A percentile compares a stretch with the other conserved stretches of the same genome.
Evolutionary conservation across 371 early-diverging fungal species (phyloP).

Genomic region (Mucor racemosus): DNA sequence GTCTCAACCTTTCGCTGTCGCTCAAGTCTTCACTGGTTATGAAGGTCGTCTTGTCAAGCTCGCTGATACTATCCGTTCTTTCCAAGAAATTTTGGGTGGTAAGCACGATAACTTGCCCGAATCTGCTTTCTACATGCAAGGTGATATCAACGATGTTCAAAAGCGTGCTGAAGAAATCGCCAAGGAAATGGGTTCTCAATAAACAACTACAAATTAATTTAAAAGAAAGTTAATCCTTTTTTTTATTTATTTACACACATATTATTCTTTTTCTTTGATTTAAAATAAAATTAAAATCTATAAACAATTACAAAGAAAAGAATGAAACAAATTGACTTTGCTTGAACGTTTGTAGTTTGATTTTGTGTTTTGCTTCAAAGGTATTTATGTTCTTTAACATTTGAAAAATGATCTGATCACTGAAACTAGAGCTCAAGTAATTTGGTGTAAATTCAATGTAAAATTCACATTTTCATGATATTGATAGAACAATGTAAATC

Average conservation of each 20-base stretch:
- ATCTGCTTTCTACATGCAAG: constrained; percentile 95
- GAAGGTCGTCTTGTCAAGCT: constrained; percentile 91
- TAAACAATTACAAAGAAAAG: not conserved
- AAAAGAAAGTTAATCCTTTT: not conserved
- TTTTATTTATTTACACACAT: not conserved
- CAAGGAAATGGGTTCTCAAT: constrained; percentile 49
- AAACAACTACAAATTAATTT: not conserved
- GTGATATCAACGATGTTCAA: constrained; percentile 91
- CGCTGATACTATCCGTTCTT: constrained; percentile 92
- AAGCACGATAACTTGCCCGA: constrained; percentile 94
- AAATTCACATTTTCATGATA: too few relatives aligned
- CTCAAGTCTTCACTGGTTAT: constrained; percentile 95
- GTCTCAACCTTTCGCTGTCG: constrained; percentile 96
- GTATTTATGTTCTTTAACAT: too few relatives aligned
- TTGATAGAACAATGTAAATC: too few relatives aligned
- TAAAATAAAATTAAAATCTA: not conserved
- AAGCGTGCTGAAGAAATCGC: constrained; percentile 90
- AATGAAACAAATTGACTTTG: too few relatives aligned
- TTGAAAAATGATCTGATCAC: too few relatives aligned
- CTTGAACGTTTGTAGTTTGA: too few relatives aligned
- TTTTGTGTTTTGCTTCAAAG: too few relatives aligned
- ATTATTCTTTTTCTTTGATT: not conserved
- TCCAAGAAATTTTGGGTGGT: constrained; percentile 93
- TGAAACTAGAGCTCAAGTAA: too few relatives aligned
- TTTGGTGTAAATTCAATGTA: too few relatives aligned